These are phyloP conservation scores for Pyrenophora teres DNA, from an alignment of 2,329 filamentous ascomycete genomes.

Conservation along the genomic window DNA sequence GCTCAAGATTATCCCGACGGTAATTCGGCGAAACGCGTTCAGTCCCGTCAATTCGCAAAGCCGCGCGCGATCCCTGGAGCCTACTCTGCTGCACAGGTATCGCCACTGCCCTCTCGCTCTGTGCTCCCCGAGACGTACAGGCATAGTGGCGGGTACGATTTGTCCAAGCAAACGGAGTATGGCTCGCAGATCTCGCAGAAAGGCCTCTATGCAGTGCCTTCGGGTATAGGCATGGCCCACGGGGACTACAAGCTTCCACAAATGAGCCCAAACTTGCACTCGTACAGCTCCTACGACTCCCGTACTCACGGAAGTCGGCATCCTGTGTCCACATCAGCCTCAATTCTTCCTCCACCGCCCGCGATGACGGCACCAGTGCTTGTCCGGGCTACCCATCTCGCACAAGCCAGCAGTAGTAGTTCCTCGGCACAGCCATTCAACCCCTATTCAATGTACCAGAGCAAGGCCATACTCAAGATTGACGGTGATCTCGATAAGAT, in stretches of 20 bases:
- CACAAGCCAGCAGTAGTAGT: slow-evolving; percentile 54
- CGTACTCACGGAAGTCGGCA: slow-evolving; percentile 52
- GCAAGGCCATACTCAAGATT: slow-evolving; percentile 82
- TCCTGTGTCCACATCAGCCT: slow-evolving; percentile 46
- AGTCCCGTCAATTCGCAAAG: slow-evolving; percentile 44
- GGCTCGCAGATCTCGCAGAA: slow-evolving; percentile 43
- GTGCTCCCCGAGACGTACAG: slow-evolving; percentile 43
- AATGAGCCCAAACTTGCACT: slow-evolving; percentile 42
- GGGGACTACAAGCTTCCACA: slow-evolving; percentile 41
- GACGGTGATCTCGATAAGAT: slow-evolving; percentile 83
- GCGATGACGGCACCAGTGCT: slow-evolving; percentile 60
- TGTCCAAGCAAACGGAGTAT: slow-evolving; percentile 40
- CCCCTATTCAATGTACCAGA: slow-evolving; percentile 77
- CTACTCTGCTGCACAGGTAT: slow-evolving; percentile 43
- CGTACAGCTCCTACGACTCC: slow-evolving; percentile 52
- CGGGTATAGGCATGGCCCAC: slow-evolving; percentile 33
- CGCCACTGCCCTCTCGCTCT: slow-evolving; percentile 47
- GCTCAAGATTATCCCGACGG: slow-evolving; percentile 33
- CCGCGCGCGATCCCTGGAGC: slow-evolving; percentile 37
- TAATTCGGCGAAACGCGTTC: slow-evolving; percentile 44
- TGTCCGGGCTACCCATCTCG: slow-evolving; percentile 70
- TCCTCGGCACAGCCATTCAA: slow-evolving; percentile 62
- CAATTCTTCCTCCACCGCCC: slow-evolving; percentile 53
- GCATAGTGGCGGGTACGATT: slow-evolving; percentile 47
- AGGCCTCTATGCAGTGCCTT: slow-evolving; percentile 42